phyloP scores from a whole-genome alignment of 805 yeast species.

The Ogataea ganodermae region DNA sequence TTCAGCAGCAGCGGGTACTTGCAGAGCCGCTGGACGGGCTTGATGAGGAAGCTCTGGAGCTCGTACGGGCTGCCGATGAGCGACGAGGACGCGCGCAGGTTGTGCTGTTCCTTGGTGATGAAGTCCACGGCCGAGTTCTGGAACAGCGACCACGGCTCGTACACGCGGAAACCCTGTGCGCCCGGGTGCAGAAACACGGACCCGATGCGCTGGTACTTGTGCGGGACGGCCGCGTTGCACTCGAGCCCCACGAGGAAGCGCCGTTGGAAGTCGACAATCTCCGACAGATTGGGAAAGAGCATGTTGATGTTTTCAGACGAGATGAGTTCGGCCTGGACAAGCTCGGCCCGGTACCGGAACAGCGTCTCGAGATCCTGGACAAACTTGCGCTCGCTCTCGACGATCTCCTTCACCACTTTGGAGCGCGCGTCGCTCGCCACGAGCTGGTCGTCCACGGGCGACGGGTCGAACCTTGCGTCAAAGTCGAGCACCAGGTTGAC shows the following conservation, averaged over 20 bases:
- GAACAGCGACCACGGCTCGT: conserved; percentile 93
- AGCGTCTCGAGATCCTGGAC: conserved; percentile 87
- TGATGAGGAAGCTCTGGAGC: conserved; percentile 82
- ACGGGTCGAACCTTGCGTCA: conserved; percentile 16
- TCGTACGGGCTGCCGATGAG: conserved; percentile 85
- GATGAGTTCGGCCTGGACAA: conserved; percentile 64
- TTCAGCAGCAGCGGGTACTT: conserved; percentile 84
- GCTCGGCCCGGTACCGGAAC: conserved; percentile 64
- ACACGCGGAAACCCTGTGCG: conserved; percentile 74
- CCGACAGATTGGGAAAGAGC: conserved; percentile 81
- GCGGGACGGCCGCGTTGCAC: conserved; percentile 76
- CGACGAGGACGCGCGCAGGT: conserved; percentile 53
- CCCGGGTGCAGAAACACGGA: conserved; percentile 85
- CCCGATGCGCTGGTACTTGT: conserved; percentile 81
- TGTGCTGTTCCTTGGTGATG: conserved; percentile 61
- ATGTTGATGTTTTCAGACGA: conserved; percentile 78
- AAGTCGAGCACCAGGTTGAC: conserved; percentile 48
- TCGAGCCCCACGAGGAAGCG: conserved; percentile 86
- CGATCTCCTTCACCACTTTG: conserved; percentile 79
- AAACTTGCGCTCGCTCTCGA: conserved; percentile 89
- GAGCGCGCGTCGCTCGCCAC: conserved; percentile 58
- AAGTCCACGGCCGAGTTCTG: conserved; percentile 86
- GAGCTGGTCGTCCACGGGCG: conserved; percentile 26
- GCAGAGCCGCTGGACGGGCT: conserved; percentile 96
- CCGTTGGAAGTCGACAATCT: conserved; percentile 88